Conservation (phyloP, 2,329 filamentous ascomycete genomes). For the Truncatella angustata region DNA sequence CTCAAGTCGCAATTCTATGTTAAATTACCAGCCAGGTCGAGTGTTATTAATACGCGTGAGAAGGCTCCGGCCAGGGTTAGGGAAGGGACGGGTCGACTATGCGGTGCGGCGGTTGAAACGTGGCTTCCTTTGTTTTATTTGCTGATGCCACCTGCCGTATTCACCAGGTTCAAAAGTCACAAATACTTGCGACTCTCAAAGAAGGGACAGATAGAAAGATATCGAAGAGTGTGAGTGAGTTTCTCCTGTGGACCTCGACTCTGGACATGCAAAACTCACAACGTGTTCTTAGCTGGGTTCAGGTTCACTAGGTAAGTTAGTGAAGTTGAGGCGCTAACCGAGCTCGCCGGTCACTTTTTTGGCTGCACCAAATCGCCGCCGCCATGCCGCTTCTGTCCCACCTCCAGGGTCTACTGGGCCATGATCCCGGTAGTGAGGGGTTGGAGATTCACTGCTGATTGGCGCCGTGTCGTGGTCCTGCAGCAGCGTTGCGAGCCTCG, state of each 20-base stretch:
- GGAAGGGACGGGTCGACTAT: background rate
- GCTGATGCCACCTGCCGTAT: constrained; percentile 1
- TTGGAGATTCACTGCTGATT: constrained; percentile 3
- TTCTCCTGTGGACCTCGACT: background rate
- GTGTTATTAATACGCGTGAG: no score
- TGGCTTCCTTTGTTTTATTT: background rate
- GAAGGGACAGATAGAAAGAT: constrained; percentile 12
- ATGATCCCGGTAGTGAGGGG: constrained; percentile 6
- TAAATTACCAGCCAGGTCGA: no score
- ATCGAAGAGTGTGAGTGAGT: constrained; percentile 6
- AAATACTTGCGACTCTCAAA: constrained; percentile 6
- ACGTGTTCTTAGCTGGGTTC: constrained; percentile 13
- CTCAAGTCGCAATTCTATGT: constrained; percentile 3
- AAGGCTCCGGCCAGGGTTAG: background rate
- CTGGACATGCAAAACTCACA: constrained; percentile 5
- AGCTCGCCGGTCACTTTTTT: background rate
- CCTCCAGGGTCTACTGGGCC: background rate
- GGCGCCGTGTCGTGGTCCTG: constrained; percentile 4
- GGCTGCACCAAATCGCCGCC: constrained; percentile 2
- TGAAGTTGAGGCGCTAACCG: constrained; percentile 2
- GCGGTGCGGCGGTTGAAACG: background rate
- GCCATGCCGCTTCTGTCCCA: constrained; percentile 2
- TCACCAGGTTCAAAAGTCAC: background rate
- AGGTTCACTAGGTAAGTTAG: background rate
- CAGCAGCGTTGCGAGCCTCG: constrained; percentile 5